phyloP scores from a whole-genome alignment of 2,329 filamentous ascomycete genomes.

The Magnaporthiopsis rhizophila region DNA sequence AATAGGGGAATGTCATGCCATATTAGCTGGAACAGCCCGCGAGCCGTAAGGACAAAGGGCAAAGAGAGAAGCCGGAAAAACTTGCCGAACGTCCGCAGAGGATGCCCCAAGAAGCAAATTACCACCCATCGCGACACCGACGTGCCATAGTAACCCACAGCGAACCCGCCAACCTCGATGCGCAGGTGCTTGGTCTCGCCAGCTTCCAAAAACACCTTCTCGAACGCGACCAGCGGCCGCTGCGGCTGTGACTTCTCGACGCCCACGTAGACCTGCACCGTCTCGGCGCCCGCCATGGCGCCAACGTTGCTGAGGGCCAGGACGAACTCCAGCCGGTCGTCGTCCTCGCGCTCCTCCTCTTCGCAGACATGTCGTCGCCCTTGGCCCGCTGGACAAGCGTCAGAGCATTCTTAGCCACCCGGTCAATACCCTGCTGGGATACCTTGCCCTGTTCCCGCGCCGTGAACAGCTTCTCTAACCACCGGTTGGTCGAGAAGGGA shows the following conservation, averaged over 20 bases:
- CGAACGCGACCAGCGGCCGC: conserved; percentile 59
- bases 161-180: conserved; percentile 39
- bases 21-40: too few species aligned
- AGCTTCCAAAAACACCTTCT: conserved; percentile 51
- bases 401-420: conserved; percentile 51
- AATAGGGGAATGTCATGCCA: too few species aligned
- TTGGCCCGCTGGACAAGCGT: conserved; percentile 54
- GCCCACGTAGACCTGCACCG: conserved; percentile 60
- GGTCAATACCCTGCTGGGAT: conserved; percentile 41
- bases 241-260: conserved; percentile 55
- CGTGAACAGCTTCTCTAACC: conserved; percentile 47
- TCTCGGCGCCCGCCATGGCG: conserved; percentile 47
- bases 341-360: conserved; percentile 46
- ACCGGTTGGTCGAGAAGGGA: conserved; percentile 46
- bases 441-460: conserved; percentile 42
- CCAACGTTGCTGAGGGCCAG: conserved; percentile 50
- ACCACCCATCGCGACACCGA: conserved; percentile 53
- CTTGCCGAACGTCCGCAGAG: conserved; percentile 50
- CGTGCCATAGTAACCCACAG: conserved; percentile 56
- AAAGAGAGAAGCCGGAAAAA: background rate
- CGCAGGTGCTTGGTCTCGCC: conserved; percentile 45
- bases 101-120: conserved; percentile 53
- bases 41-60: too few species aligned
- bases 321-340: conserved; percentile 49
- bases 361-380: conserved; percentile 48